Evolutionary conservation across 2,329 filamentous ascomycete genomes (phyloP).

Genomic region (Alternaria conjuncta): DNA sequence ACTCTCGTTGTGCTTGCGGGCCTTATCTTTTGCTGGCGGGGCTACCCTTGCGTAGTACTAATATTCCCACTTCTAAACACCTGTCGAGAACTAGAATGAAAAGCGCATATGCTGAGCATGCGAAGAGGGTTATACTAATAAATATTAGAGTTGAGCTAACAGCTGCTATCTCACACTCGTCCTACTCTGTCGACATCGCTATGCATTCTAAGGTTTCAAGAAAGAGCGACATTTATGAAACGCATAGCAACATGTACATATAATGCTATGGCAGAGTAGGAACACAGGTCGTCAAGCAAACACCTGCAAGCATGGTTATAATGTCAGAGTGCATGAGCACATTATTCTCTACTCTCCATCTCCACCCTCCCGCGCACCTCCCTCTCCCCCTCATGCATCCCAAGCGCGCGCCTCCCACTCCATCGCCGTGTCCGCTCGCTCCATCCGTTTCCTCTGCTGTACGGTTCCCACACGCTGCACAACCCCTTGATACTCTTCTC

Average conservation of each 20-base stretch:
- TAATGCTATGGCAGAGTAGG: background rate
- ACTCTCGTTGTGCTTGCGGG: background rate
- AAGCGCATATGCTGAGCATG: background rate
- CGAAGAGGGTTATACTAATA: fast-evolving
- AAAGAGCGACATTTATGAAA: background rate
- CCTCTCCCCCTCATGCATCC: background rate
- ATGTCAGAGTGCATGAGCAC: background rate
- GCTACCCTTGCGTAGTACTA: background rate
- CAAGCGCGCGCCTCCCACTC: background rate
- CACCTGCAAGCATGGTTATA: background rate
- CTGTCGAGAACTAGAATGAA: fast-evolving
- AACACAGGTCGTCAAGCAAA: fast-evolving
- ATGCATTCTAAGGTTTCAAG: background rate
- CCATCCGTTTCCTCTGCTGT: background rate
- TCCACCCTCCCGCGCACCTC: background rate
- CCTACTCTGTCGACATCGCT: background rate
- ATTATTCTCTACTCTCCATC: background rate
- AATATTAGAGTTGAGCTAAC: background rate
- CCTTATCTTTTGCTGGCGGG: background rate
- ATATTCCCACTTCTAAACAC: background rate
- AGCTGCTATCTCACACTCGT: background rate
- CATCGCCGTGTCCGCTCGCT: background rate
- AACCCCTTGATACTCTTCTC: background rate
- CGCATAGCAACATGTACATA: background rate
- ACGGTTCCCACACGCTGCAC: background rate